Percentiles rank a stretch among this genome's conserved stretches.
These are phyloP conservation scores for Apodospora peruviana DNA, from an alignment of 495 filamentous ascomycete species.

Conservation along the genomic window DNA sequence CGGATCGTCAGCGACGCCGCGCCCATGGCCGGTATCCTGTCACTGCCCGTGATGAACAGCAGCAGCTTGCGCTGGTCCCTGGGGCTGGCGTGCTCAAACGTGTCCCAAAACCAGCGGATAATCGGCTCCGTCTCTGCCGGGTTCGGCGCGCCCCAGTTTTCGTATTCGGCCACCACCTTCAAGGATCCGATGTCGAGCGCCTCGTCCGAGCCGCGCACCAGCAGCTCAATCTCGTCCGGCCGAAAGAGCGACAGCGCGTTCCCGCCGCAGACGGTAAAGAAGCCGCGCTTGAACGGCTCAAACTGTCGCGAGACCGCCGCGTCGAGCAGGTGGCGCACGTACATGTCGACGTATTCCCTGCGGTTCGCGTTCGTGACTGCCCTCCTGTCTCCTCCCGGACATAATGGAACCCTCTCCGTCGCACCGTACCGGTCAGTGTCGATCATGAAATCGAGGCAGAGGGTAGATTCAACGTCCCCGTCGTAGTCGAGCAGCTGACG, in stretches of 20 bases:
- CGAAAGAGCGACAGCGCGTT: conserved; percentile 86
- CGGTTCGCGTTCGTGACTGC: conserved; percentile 82
- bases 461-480: conserved; percentile 76
- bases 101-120: conserved; percentile 85
- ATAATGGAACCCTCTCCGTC: conserved; percentile 60
- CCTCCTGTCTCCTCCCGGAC: conserved; percentile 64
- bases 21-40: conserved; percentile 88
- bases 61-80: conserved; percentile 71
- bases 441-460: conserved; percentile 78
- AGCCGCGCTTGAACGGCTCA: conserved; percentile 92
- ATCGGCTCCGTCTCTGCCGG: conserved; percentile 56
- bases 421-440: conserved; percentile 75
- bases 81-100: conserved; percentile 61
- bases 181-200: conserved; percentile 71
- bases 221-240: conserved; percentile 90
- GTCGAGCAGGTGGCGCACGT: conserved; percentile 77
- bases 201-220: conserved; percentile 86
- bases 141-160: conserved; percentile 58
- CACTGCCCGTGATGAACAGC: conserved; percentile 88
- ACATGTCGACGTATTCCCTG: conserved; percentile 82
- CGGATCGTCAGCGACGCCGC: conserved; percentile 74
- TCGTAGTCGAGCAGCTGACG: conserved; percentile 74
- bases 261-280: conserved; percentile 88
- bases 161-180: conserved; percentile 73
- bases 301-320: conserved; percentile 76